Evolutionary conservation across 345 rosid genomes (phyloP).

Genomic region (Conringia planisiliqua): DNA sequence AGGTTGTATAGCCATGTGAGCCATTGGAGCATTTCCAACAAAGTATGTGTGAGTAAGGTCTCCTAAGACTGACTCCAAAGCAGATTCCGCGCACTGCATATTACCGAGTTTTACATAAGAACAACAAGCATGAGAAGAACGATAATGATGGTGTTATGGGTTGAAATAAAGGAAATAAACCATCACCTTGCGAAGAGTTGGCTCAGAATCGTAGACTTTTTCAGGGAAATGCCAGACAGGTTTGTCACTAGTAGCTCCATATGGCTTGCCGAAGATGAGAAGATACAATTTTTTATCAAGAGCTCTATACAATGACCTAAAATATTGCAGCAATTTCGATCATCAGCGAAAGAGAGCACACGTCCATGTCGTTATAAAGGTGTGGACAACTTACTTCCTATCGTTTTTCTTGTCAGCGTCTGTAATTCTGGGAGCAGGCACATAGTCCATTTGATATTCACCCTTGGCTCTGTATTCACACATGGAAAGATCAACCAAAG

Average conservation of each 20-base stretch:
- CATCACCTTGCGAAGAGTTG: slow-evolving; percentile 61
- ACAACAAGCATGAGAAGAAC: neutral
- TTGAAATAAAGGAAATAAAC: neutral
- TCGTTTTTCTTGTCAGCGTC: slow-evolving; percentile 89
- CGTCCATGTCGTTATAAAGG: neutral
- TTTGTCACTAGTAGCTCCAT: slow-evolving; percentile 51
- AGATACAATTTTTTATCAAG: slow-evolving; percentile 87
- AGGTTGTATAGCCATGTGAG: slow-evolving; percentile 61
- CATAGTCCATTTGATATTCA: slow-evolving; percentile 86
- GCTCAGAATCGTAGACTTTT: slow-evolving; percentile 80
- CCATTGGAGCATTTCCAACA: slow-evolving; percentile 98
- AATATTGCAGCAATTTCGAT: neutral
- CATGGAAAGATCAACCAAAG: slow-evolving; percentile 18
- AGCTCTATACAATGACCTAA: slow-evolving; percentile 70
- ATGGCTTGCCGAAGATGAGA: slow-evolving; percentile 61
- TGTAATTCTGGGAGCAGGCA: slow-evolving; percentile 86
- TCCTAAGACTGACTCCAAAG: slow-evolving; percentile 68
- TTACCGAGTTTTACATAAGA: neutral
- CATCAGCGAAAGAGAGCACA: neutral
- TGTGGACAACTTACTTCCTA: slow-evolving; percentile 54
- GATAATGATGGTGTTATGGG: neutral
- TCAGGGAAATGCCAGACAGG: slow-evolving; percentile 97
- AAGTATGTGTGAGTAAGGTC: slow-evolving; percentile 83
- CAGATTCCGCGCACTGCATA: slow-evolving; percentile 88
- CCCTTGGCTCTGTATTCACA: slow-evolving; percentile 70